A percentile compares a stretch with the other conserved stretches of the same genome.
phyloP scores from a whole-genome alignment of 495 filamentous ascomycete species.

The Aspergillus nidulans region DNA sequence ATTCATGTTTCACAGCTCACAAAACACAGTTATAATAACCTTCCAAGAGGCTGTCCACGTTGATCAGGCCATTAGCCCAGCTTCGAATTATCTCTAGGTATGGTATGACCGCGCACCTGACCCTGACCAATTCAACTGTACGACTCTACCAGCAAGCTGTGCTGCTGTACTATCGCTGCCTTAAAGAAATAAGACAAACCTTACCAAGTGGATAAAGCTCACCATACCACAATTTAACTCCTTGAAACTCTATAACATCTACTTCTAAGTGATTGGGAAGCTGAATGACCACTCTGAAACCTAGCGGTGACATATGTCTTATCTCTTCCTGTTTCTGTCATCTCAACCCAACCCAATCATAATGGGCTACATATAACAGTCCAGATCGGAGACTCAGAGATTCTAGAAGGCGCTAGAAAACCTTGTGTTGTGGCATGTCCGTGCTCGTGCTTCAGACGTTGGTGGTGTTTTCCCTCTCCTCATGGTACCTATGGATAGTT shows the following conservation, averaged over 20 bases:
- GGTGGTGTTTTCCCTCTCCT: too few relatives aligned
- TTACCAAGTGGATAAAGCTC: not conserved
- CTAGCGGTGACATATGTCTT: too few relatives aligned
- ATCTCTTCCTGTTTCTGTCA: not conserved
- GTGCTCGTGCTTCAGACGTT: too few relatives aligned
- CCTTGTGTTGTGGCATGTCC: not conserved
- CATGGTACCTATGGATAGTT: too few relatives aligned
- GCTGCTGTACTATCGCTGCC: not conserved
- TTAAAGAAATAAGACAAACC: not conserved
- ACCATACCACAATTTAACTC: not conserved
- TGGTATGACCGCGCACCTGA: conserved; percentile 7
- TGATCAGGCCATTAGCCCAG: not conserved
- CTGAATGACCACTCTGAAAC: too few relatives aligned
- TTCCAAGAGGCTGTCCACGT: not conserved
- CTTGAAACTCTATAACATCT: not conserved
- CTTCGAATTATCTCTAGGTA: not conserved
- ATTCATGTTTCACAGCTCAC: not conserved
- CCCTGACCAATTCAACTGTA: not conserved
- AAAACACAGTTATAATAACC: not conserved
- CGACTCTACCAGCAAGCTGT: not conserved
- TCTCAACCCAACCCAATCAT: not conserved
- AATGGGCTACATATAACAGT: not conserved
- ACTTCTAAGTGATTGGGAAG: too few relatives aligned
- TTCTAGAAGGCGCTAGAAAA: not conserved
- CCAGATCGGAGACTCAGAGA: not conserved